Evolutionary conservation across 306 rosid species (phyloP), one percentile per base, ranked within the genome.

Genomic region (Pueraria montana): DNA sequence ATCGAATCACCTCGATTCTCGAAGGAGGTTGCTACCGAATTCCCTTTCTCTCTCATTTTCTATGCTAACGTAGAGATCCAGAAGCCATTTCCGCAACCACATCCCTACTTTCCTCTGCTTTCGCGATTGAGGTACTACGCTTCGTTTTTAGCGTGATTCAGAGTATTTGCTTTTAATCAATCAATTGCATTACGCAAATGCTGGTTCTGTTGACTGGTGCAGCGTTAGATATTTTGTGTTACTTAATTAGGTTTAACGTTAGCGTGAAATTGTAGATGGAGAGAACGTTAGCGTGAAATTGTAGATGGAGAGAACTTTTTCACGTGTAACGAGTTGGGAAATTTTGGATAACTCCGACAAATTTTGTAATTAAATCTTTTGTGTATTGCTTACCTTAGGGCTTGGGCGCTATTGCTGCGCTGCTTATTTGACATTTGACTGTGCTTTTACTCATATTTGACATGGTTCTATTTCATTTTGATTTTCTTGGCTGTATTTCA

Each of bases 61-160:
- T 12, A 45, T 27, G 65, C 34, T 30, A 81, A 81, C 79, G 21
- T 72, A 72, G 56, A 72, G 53, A 12, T 72, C 71, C 42, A 72
- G 65, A 72, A 72, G 23, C 79, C 24, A 45, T 80, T 6, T 27
- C 43, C 27, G 0, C 18, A 16, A 16, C 30, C 5, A 0, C 70
- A 11, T 26, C 70, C 21, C 56, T 24, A 69, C 17, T 34, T 34
- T 17, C 63, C 26, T 78, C 65, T 20, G 38, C 17, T 80, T 48
- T 17, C 5, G 34, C 48, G 21, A 38, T 70, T 71, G 20, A 76
- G 84, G 84, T 80, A 80, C 5, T 45, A 4, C 11, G 8, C 78
- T 80, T 71, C 27, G 2, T 8, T 27, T 18, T 55, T 26, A 55
- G 18, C 17, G 13, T 8, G 23, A 23, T 79, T 80, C 23, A 24